Base-by-base conservation (phyloP, 225 moss, liverwort and hornwort genomes). In the Polytrichum formosum region DNA sequence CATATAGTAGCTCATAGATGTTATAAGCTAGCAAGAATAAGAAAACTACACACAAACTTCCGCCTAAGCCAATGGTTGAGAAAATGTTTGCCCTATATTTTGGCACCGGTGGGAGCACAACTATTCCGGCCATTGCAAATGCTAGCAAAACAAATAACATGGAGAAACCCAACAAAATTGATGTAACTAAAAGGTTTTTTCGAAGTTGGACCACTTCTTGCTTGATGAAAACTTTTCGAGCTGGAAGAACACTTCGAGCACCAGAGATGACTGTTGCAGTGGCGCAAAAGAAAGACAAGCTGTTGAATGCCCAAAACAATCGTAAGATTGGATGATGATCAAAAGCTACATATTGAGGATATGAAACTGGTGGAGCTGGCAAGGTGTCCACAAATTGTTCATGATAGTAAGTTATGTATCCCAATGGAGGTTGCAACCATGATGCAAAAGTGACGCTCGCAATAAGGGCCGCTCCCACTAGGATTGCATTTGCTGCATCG, bases 231-330 rank as follows among this genome's bases (percentile, higher is more conserved):
- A 53, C 21, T 7, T 56, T 67, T 53, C 28, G 67, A 27, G 54
- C 54, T 22, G 78, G 78, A 46, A 78, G 63, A 25, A 78, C 78
- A 18, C 67, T 65, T 6, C 73, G 53, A 28, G 73, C 73, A 53
- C 68, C 67, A 1, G 54, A 25, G 5, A 78, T 65, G 27, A 78
- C 79, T 35, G 83, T 79, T 2, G 76, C 76, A 5, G 73, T 37
- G 19, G 83, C 72, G 20, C 59, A 73, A 69, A 83, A 79, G 70
- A 83, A 83, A 4, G 83, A 83, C 25, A 76, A 37, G 22, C 79
- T 83, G 71, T 83, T 83, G 63, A 74, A 80, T 2, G 37, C 35
- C 79, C 79, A 83, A 25, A 80, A 83, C 0, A 61, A 18, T 35
- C 53, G 25, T 5, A 83, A 37, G 6, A 70, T 54, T 35, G 7